Evolutionary conservation across 345 rosid genomes (phyloP).

Genomic region (Reutealis trisperma): DNA sequence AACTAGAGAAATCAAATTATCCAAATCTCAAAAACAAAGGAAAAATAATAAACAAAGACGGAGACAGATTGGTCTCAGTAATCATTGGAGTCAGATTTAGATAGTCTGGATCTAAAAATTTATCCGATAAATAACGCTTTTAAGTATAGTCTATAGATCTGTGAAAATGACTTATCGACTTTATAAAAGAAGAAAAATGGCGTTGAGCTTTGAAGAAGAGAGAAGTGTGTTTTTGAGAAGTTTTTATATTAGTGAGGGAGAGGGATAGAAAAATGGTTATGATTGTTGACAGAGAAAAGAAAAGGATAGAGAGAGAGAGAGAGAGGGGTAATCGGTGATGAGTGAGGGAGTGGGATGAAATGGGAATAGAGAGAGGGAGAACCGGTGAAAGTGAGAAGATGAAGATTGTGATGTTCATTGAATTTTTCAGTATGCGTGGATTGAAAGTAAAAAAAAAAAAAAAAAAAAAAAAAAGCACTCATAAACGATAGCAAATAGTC

Average conservation of each 20-base stretch:
- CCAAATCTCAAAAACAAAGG: constrained; percentile 43
- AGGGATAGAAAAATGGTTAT: too few relatives aligned
- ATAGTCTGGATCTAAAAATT: constrained; percentile 11
- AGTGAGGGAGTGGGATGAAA: too few relatives aligned
- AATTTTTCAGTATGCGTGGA: too few relatives aligned
- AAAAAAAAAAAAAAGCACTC: too few relatives aligned
- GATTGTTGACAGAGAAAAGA: too few relatives aligned
- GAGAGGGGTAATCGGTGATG: too few relatives aligned
- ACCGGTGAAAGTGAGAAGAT: too few relatives aligned
- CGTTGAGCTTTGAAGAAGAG: not conserved
- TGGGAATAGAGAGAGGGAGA: too few relatives aligned
- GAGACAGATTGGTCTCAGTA: not conserved
- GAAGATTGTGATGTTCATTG: too few relatives aligned
- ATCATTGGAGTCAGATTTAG: not conserved
- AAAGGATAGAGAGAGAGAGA: too few relatives aligned
- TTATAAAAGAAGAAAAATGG: not conserved
- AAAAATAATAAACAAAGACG: not conserved
- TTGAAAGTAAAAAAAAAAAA: too few relatives aligned
- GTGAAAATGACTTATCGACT: not conserved
- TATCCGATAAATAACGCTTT: not conserved
- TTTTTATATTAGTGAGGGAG: not conserved
- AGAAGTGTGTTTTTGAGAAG: not conserved
- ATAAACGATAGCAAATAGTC: too few relatives aligned
- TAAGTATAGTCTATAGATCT: not conserved
- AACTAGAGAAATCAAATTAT: constrained; percentile 84